A percentile compares a stretch with the other conserved stretches of the same genome.
Evolutionary conservation across 2,329 filamentous ascomycete genomes (phyloP).

Genomic region (Colletotrichum zoysiae): DNA sequence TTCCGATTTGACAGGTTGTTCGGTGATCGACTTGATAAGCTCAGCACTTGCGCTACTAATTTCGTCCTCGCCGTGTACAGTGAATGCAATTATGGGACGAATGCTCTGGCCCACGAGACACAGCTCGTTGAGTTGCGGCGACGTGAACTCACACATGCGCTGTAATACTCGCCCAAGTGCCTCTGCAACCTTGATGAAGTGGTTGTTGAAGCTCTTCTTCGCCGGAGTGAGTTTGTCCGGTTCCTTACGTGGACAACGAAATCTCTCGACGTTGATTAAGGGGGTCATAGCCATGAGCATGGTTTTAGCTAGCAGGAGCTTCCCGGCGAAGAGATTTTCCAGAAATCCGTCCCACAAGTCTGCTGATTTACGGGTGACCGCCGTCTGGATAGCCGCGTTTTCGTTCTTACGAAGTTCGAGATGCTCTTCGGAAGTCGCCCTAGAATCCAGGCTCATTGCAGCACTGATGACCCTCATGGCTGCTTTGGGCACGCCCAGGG

Average conservation of each 20-base stretch:
- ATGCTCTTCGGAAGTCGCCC: constrained; percentile 57
- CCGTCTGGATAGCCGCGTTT: constrained; percentile 68
- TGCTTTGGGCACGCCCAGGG: constrained; percentile 60
- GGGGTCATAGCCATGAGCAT: constrained; percentile 78
- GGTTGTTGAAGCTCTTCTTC: constrained; percentile 82
- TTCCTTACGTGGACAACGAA: constrained; percentile 67
- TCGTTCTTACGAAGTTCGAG: constrained; percentile 41
- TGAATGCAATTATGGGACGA: constrained; percentile 79
- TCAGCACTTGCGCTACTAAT: constrained; percentile 85
- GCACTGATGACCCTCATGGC: constrained; percentile 65
- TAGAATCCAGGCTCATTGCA: constrained; percentile 62
- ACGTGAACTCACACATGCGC: constrained; percentile 80
- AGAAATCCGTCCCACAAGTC: constrained; percentile 84
- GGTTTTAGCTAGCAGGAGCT: constrained; percentile 79
- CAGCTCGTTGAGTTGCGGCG: constrained; percentile 75
- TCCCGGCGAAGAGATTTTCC: constrained; percentile 73
- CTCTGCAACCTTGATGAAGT: constrained; percentile 68
- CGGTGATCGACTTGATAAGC: constrained; percentile 85
- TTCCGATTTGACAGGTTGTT: constrained; percentile 67
- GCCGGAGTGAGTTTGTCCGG: constrained; percentile 53
- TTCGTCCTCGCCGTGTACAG: constrained; percentile 84
- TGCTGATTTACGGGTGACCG: constrained; percentile 77
- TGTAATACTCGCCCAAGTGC: constrained; percentile 82
- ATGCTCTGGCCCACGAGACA: constrained; percentile 77
- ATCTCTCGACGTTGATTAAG: constrained; percentile 81